Percentiles rank a stretch among this genome's conserved stretches.
phyloP scores from a whole-genome alignment of 148 eudicot genomes.

The Cornus kousa region DNA sequence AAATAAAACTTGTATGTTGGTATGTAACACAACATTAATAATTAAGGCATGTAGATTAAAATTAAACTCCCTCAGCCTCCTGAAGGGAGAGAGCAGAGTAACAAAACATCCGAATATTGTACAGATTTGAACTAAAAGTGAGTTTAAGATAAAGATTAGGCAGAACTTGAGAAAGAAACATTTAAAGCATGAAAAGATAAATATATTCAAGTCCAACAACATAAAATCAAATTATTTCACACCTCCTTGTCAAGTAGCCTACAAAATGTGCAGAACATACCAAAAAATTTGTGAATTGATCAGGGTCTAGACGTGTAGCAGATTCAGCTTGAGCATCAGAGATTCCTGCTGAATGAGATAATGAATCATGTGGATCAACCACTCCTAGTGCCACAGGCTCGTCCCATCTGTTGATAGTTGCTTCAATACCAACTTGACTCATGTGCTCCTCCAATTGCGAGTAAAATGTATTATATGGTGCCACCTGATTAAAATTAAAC shows the following conservation, averaged over 20 bases:
- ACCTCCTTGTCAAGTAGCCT: neutral
- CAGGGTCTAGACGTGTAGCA: conserved; percentile 81
- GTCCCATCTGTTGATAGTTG: conserved; percentile 84
- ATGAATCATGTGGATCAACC: conserved; percentile 94
- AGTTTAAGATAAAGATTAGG: neutral
- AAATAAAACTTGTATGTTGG: conserved; percentile 1
- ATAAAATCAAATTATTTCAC: neutral
- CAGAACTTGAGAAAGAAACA: neutral
- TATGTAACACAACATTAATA: neutral
- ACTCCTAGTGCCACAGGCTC: conserved; percentile 81
- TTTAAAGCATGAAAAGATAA: conserved; percentile 2
- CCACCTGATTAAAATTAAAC: conserved; percentile 53
- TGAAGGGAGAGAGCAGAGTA: neutral
- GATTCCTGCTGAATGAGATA: conserved; percentile 92
- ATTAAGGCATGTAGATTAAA: neutral
- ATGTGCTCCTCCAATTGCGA: conserved; percentile 93
- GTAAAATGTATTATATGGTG: conserved; percentile 89
- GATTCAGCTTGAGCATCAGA: conserved; percentile 96
- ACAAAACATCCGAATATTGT: neutral
- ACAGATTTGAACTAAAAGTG: neutral
- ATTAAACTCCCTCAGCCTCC: too few species aligned
- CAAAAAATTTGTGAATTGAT: conserved; percentile 86
- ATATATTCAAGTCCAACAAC: neutral
- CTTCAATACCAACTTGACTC: conserved; percentile 76
- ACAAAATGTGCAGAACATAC: conserved; percentile 34